phyloP scores from a whole-genome alignment of 148 eudicot species.

The Rhododendron vialii region DNA sequence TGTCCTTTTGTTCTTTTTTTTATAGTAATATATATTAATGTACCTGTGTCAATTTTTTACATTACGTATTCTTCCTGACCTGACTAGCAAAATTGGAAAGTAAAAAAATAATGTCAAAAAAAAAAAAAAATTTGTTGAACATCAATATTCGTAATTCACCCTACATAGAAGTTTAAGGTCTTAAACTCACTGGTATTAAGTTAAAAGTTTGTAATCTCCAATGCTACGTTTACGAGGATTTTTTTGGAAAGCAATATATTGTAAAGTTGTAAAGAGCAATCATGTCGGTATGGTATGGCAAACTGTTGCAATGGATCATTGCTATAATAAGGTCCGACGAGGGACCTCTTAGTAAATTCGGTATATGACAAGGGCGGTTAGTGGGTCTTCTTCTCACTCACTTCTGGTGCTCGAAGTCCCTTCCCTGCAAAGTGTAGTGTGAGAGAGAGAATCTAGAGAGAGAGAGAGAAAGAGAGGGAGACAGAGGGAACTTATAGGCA shows the following conservation, averaged over 20 bases:
- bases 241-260: too few relatives aligned
- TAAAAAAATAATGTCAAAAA: too few relatives aligned
- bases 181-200: background rate
- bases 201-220: background rate
- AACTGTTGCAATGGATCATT: background rate
- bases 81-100: too few relatives aligned
- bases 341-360: constrained; percentile 19
- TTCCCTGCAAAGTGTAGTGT: constrained; percentile 34
- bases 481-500: background rate
- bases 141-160: background rate
- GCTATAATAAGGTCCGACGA: background rate
- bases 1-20: too few relatives aligned
- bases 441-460: constrained; percentile 1
- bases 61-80: too few relatives aligned
- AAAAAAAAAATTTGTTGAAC: too few relatives aligned
- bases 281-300: background rate
- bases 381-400: constrained; percentile 27
- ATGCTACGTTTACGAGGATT: background rate
- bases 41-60: too few relatives aligned
- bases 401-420: constrained; percentile 28
- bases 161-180: background rate
- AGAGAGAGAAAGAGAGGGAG: constrained; percentile 1
- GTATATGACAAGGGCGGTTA: constrained; percentile 15
- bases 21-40: too few relatives aligned
- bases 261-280: background rate